Conservation (phyloP, 192 early-diverging fungal species). For the Backusella mclennaniae region DNA sequence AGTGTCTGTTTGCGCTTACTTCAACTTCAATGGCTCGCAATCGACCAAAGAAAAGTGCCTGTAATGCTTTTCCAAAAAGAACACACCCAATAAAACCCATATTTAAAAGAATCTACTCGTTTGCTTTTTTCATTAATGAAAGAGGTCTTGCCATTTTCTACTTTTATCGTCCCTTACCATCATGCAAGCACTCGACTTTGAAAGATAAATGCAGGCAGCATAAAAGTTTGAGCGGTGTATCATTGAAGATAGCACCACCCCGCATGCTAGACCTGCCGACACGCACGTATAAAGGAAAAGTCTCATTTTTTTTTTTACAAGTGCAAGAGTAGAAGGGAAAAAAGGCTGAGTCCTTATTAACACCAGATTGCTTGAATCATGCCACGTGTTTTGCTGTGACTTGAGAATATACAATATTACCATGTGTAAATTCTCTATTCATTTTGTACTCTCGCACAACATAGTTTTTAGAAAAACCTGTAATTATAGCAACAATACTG, state of each 20-base stretch:
- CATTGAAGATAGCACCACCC: slow-evolving; percentile 64
- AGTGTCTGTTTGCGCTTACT: slow-evolving; percentile 35
- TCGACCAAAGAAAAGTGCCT: slow-evolving; percentile 87
- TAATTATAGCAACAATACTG: no score
- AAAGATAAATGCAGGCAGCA: slow-evolving; percentile 85
- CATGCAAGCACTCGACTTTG: slow-evolving; percentile 83
- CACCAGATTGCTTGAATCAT: background rate
- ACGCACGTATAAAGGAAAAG: slow-evolving; percentile 71
- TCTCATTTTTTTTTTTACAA: slow-evolving; percentile 30
- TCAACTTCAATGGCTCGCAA: slow-evolving; percentile 93
- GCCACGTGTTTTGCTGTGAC: slow-evolving; percentile 5
- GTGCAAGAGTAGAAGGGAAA: background rate
- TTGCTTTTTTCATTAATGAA: background rate
- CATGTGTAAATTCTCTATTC: no score
- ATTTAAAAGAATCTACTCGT: slow-evolving; percentile 56
- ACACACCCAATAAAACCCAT: slow-evolving; percentile 61
- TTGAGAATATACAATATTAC: background rate
- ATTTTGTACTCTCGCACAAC: no score
- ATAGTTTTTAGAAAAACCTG: no score
- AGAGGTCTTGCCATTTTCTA: background rate
- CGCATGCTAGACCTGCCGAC: slow-evolving; percentile 60
- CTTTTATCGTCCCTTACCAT: slow-evolving; percentile 56
- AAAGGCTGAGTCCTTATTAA: background rate
- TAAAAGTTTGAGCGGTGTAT: slow-evolving; percentile 81
- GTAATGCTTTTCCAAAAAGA: slow-evolving; percentile 72